These are phyloP conservation scores for Penicillium riverlandense DNA, from an alignment of 495 filamentous ascomycete species.

Conservation along the genomic window DNA sequence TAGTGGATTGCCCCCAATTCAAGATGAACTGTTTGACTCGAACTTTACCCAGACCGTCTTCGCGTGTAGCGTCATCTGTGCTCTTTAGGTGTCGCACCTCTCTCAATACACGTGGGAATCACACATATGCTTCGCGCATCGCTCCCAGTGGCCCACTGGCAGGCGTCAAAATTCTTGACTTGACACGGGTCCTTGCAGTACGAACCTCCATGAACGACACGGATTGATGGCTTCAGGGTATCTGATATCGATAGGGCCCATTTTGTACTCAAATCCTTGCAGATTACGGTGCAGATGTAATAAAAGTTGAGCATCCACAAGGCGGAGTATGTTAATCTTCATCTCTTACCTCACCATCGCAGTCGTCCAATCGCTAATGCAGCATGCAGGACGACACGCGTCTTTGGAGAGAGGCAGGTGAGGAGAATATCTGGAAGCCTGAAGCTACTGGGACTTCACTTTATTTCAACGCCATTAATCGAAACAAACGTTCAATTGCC, in stretches of 20 bases:
- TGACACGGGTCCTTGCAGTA: conserved; percentile 12
- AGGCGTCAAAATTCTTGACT: too few species aligned
- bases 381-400: conserved; percentile 38
- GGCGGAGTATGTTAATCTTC: conserved; percentile 18
- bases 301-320: conserved; percentile 44
- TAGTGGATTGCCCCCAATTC: too few species aligned
- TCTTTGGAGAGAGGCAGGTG: conserved; percentile 12
- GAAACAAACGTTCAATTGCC: conserved; percentile 84
- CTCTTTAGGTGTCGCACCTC: too few species aligned
- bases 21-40: too few species aligned
- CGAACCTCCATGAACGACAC: too few species aligned
- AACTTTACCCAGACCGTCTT: too few species aligned
- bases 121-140: too few species aligned
- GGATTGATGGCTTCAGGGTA: conserved; percentile 36
- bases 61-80: too few species aligned
- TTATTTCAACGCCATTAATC: conserved; percentile 46
- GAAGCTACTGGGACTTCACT: conserved; percentile 7
- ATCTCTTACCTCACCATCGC: conserved; percentile 41
- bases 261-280: conserved; percentile 47
- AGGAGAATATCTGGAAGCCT: conserved; percentile 14
- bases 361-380: conserved; percentile 38
- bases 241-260: conserved; percentile 45
- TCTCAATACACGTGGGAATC: too few species aligned
- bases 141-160: too few species aligned
- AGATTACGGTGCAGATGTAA: conserved; percentile 44